These are phyloP conservation scores for Cyamopsis tetragonoloba DNA, from an alignment of 306 rosid genomes.

Conservation along the genomic window DNA sequence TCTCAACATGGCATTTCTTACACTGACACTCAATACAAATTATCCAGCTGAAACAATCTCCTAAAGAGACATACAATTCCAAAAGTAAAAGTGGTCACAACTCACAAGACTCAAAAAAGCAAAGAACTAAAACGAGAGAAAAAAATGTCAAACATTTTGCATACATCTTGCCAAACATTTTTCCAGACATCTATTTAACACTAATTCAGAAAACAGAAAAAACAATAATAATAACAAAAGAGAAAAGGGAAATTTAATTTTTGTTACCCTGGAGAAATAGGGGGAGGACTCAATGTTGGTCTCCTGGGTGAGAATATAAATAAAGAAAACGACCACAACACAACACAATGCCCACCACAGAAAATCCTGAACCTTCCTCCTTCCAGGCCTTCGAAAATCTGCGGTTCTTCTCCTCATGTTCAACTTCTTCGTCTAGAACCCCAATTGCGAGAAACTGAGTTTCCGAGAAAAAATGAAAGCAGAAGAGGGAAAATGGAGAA, in stretches of 20 bases:
- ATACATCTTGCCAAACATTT: not conserved
- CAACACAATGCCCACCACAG: constrained; percentile 52
- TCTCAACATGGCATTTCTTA: not conserved
- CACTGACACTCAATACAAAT: not conserved
- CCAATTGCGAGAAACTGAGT: too few relatives aligned
- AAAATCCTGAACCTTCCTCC: constrained; percentile 57
- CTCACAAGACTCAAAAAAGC: not conserved
- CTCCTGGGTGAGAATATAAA: constrained; percentile 53
- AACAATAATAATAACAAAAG: not conserved
- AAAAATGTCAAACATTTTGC: not conserved
- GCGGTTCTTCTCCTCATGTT: constrained; percentile 68
- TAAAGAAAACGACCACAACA: constrained; percentile 52
- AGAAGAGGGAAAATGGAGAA: not conserved
- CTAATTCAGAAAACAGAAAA: not conserved
- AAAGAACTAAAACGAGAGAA: not conserved
- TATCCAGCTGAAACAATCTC: not conserved
- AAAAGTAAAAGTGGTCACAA: not conserved
- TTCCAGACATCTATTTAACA: not conserved
- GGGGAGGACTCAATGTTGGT: constrained; percentile 60
- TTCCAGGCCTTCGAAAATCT: constrained; percentile 67
- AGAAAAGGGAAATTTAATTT: not conserved
- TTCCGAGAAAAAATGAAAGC: not conserved
- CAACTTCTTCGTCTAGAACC: too few relatives aligned
- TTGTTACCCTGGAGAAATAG: constrained; percentile 46
- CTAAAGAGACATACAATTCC: not conserved